Conservation (phyloP, 2,329 filamentous ascomycete species). For the Pseudogymnoascus verrucosus region DNA sequence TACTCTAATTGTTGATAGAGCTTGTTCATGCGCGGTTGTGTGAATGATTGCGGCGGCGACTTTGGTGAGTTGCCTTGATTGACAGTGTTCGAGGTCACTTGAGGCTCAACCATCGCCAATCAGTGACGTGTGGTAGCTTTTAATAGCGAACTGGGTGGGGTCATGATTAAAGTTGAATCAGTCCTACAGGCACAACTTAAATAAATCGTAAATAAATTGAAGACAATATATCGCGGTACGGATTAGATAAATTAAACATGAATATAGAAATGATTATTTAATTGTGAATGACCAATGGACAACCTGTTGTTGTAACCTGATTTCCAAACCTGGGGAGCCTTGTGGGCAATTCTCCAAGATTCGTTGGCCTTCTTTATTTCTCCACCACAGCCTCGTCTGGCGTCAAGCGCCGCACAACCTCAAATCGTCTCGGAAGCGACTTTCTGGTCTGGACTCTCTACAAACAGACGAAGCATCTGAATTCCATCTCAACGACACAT, state of each 20-base stretch:
- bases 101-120: slow-evolving; percentile 8
- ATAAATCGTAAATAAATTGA: not conserved
- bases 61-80: slow-evolving; percentile 1
- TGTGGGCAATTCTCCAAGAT: slow-evolving; percentile 9
- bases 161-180: slow-evolving; percentile 2
- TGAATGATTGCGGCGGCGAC: not conserved
- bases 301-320: not conserved
- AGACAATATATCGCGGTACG: not conserved
- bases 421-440: slow-evolving; percentile 10
- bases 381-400: slow-evolving; percentile 13
- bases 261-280: not conserved
- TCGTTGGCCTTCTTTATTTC: slow-evolving; percentile 8
- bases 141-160: slow-evolving; percentile 1
- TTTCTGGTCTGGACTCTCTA: slow-evolving; percentile 7
- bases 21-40: slow-evolving; percentile 5
- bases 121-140: slow-evolving; percentile 7
- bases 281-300: not conserved
- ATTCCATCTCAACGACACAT: slow-evolving; percentile 9
- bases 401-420: slow-evolving; percentile 8
- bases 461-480: slow-evolving; percentile 7
- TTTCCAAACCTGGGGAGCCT: not conserved
- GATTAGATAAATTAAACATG: not conserved
- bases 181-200: not conserved
- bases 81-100: slow-evolving; percentile 1
- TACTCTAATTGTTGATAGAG: not conserved